A percentile compares a stretch with the other conserved stretches of the same genome.
Evolutionary conservation across 805 yeast species (phyloP).

Genomic region (Kodamaea jinghongensis): DNA sequence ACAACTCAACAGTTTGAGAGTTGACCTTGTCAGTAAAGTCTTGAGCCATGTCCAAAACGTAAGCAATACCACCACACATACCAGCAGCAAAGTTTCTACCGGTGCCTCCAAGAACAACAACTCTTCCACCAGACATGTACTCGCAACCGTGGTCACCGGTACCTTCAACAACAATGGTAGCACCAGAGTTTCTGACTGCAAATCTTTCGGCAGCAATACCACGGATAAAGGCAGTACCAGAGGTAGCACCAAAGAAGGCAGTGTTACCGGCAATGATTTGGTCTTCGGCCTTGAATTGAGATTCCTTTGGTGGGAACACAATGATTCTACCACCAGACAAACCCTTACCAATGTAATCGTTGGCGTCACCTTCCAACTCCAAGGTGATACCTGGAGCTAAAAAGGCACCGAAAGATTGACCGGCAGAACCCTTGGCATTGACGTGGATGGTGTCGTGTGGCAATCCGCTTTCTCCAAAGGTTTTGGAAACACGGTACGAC

Average conservation of each 20-base stretch:
- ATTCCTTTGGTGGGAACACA: conserved; percentile 85
- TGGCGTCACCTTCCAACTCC: conserved; percentile 95
- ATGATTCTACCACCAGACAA: conserved; percentile 91
- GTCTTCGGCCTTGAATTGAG: conserved; percentile 89
- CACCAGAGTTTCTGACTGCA: conserved; percentile 98
- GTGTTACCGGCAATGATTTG: conserved; percentile 97
- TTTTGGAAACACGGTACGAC: conserved; percentile 90
- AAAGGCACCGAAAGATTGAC: conserved; percentile 98
- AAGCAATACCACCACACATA: conserved; percentile 99
- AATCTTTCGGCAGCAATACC: conserved; percentile 99
- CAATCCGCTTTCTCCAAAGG: conserved; percentile 87
- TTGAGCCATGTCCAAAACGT: conserved; percentile 92
- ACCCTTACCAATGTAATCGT: conserved; percentile 97
- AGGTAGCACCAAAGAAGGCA: conserved; percentile 96
- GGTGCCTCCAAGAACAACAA: conserved; percentile 85
- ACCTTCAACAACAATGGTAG: conserved; percentile 94
- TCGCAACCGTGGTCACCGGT: conserved; percentile 99
- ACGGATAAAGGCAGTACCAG: conserved; percentile 89
- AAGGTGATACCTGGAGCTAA: conserved; percentile 94
- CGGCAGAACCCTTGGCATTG: conserved; percentile 88
- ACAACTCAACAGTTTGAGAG: conserved; percentile 75
- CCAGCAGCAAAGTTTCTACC: conserved; percentile 97
- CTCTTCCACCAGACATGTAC: conserved; percentile 99
- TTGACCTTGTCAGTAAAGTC: conserved; percentile 82
- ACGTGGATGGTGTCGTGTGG: conserved; percentile 97